phyloP scores from a whole-genome alignment of 768 basidiomycete species.

The Russula foetens region DNA sequence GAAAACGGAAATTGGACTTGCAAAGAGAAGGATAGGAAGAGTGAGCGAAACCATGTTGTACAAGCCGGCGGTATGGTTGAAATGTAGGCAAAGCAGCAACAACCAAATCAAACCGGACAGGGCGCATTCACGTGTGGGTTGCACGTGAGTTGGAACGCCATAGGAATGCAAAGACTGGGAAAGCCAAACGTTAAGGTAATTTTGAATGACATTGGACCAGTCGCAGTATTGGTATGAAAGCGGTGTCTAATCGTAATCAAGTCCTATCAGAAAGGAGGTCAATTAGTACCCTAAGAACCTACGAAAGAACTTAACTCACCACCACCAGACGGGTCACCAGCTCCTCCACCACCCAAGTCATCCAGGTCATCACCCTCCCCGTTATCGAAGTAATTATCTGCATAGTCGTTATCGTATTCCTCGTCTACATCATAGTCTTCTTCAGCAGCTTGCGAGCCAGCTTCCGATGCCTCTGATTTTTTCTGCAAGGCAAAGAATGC shows the following conservation, averaged over 20 bases:
- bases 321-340: slow-evolving; percentile 56
- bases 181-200: neutral
- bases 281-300: neutral
- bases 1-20: slow-evolving; percentile 32
- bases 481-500: slow-evolving; percentile 34
- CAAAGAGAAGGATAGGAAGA: slow-evolving; percentile 17
- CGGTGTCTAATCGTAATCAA: slow-evolving; percentile 22
- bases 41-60: slow-evolving; percentile 6
- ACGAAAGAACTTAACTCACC: slow-evolving; percentile 24
- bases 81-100: neutral
- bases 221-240: slow-evolving; percentile 1
- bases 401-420: slow-evolving; percentile 88
- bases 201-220: neutral
- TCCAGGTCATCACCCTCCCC: slow-evolving; percentile 79
- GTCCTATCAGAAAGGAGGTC: slow-evolving; percentile 13
- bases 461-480: slow-evolving; percentile 64
- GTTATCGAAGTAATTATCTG: slow-evolving; percentile 87
- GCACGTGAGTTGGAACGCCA: neutral
- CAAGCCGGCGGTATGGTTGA: neutral
- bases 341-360: slow-evolving; percentile 64
- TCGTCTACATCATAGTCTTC: slow-evolving; percentile 85
- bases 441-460: slow-evolving; percentile 53
- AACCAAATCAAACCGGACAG: neutral
- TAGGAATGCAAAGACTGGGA: slow-evolving; percentile 6
- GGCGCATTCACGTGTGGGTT: neutral